Percentiles rank a stretch among this genome's conserved stretches.
These are phyloP conservation scores for Dillenia suffruticosa DNA, from an alignment of 164 flowering plant species.

Conservation along the genomic window DNA sequence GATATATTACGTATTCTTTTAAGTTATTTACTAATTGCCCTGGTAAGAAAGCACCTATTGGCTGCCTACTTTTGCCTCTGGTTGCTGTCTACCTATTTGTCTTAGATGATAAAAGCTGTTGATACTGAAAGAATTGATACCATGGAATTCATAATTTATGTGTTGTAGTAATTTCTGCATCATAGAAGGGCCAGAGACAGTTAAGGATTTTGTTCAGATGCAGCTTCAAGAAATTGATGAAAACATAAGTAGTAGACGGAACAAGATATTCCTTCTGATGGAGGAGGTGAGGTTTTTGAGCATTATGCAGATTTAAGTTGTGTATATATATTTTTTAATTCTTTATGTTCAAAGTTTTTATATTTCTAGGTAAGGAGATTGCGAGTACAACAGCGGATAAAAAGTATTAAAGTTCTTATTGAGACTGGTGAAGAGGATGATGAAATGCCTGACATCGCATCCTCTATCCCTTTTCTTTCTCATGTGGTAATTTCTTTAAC, in stretches of 20 bases:
- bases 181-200: slow-evolving; percentile 94
- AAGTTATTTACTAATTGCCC: neutral
- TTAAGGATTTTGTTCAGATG: slow-evolving; percentile 84
- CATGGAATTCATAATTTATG: neutral
- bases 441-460: slow-evolving; percentile 91
- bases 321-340: neutral
- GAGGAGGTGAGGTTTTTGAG: slow-evolving; percentile 65
- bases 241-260: slow-evolving; percentile 74
- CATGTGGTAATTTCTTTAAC: slow-evolving; percentile 47
- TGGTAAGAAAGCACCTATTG: too few relatives aligned
- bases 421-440: slow-evolving; percentile 43
- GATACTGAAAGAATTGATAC: too few relatives aligned
- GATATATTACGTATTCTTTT: neutral
- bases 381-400: slow-evolving; percentile 67
- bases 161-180: slow-evolving; percentile 74
- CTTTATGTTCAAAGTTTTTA: neutral
- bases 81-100: neutral
- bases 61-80: neutral
- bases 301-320: neutral
- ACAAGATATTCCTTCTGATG: slow-evolving; percentile 91
- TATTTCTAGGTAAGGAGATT: slow-evolving; percentile 67
- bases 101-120: neutral
- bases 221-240: slow-evolving; percentile 78
- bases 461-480: slow-evolving; percentile 84
- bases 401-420: slow-evolving; percentile 26